Evolutionary conservation across 805 yeast species (phyloP).

Genomic region (Kodamaea nitidulidarum): DNA sequence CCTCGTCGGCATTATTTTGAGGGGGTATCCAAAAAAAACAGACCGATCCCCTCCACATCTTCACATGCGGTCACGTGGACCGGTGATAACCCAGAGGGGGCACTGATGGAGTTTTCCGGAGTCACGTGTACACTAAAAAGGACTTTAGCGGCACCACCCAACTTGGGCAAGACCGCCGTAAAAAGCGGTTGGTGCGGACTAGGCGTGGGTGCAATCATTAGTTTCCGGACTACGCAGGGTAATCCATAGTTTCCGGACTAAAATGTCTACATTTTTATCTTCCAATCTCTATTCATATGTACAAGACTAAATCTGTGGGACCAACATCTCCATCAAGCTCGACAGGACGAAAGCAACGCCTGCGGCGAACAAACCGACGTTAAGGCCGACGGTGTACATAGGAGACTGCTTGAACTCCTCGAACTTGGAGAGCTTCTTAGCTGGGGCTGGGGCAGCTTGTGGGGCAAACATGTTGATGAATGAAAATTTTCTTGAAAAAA

Average conservation of each 20-base stretch:
- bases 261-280: background rate
- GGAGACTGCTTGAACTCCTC: constrained; percentile 61
- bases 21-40: background rate
- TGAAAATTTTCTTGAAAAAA: background rate
- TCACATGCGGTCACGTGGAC: constrained; percentile 3
- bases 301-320: constrained; percentile 62
- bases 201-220: too few relatives aligned
- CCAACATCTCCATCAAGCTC: constrained; percentile 75
- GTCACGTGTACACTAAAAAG: too few relatives aligned
- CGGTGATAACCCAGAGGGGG: too few relatives aligned
- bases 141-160: too few relatives aligned
- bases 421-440: constrained; percentile 30
- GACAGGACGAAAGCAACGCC: constrained; percentile 78
- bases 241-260: too few relatives aligned
- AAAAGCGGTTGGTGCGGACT: too few relatives aligned
- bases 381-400: constrained; percentile 58
- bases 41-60: constrained; percentile 2
- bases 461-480: constrained; percentile 10
- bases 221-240: too few relatives aligned
- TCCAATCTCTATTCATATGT: background rate
- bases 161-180: too few relatives aligned
- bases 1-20: background rate
- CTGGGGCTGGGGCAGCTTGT: constrained; percentile 15
- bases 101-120: too few relatives aligned
- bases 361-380: constrained; percentile 59